phyloP scores from a whole-genome alignment of 768 basidiomycete species.

The Leccinum incarnatum region DNA sequence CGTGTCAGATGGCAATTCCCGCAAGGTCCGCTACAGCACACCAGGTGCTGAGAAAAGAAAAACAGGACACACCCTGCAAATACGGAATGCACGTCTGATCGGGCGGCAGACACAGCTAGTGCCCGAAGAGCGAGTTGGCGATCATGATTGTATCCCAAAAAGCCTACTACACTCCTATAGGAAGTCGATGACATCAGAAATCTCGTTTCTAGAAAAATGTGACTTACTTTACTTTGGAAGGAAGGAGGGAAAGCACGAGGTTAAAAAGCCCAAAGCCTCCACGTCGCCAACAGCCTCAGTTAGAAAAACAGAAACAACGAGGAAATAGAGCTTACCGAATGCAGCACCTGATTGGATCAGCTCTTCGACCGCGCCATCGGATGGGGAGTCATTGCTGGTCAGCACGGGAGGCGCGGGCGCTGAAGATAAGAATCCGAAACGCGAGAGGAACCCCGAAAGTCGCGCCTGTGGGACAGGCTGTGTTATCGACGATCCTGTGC shows the following conservation, averaged over 20 bases:
- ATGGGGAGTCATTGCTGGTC: slow-evolving; percentile 20
- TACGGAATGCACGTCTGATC: slow-evolving; percentile 68
- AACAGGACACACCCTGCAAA: slow-evolving; percentile 61
- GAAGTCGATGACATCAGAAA: background rate
- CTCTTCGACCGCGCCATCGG: slow-evolving; percentile 65
- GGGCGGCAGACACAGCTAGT: slow-evolving; percentile 62
- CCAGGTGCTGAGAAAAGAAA: background rate
- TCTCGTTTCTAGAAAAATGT: background rate
- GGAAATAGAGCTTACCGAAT: slow-evolving; percentile 51
- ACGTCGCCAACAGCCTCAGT: background rate
- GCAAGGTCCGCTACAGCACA: background rate
- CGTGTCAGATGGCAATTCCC: background rate
- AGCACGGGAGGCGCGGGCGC: slow-evolving; percentile 11
- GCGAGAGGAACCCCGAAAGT: slow-evolving; percentile 36
- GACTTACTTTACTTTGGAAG: slow-evolving; percentile 63
- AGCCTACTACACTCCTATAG: slow-evolving; percentile 63
- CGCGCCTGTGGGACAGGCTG: slow-evolving; percentile 16
- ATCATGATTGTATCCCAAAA: slow-evolving; percentile 76
- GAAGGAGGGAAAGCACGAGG: slow-evolving; percentile 73
- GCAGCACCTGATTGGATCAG: slow-evolving; percentile 73
- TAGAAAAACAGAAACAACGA: background rate
- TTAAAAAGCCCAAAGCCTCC: slow-evolving; percentile 69
- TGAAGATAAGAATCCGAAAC: slow-evolving; percentile 28
- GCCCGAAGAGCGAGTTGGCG: slow-evolving; percentile 65
- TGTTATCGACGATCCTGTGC: slow-evolving; percentile 16